Conservation (phyloP, 1,139 yeast genomes). For the Debaryomyces fabryi region DNA sequence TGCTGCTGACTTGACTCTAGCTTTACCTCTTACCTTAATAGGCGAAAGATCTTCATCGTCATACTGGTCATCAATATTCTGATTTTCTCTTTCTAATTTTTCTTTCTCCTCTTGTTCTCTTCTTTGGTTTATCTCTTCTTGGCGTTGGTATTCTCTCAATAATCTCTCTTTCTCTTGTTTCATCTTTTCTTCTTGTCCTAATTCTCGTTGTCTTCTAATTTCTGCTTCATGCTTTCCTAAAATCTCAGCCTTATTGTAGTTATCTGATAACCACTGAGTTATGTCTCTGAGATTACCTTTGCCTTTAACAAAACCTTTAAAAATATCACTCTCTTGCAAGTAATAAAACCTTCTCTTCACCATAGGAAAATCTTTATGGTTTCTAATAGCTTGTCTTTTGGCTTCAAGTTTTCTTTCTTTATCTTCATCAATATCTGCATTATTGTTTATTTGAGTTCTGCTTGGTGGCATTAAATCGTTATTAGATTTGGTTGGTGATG, state of each 20-base stretch:
- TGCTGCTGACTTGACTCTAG: constrained; percentile 27
- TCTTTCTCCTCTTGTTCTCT: constrained; percentile 10
- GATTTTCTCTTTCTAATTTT: not conserved
- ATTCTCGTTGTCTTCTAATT: constrained; percentile 18
- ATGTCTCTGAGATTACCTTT: constrained; percentile 60
- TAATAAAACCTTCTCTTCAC: constrained; percentile 51
- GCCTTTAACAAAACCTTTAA: constrained; percentile 63
- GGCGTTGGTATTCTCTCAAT: constrained; percentile 19
- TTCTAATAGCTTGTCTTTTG: constrained; percentile 42
- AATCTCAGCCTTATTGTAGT: constrained; percentile 34
- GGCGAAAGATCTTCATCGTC: constrained; percentile 39
- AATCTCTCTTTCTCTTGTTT: constrained; percentile 21
- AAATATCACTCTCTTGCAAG: constrained; percentile 52
- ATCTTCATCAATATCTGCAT: constrained; percentile 21
- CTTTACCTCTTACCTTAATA: constrained; percentile 36
- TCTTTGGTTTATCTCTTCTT: constrained; percentile 8
- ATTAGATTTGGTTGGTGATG: constrained; percentile 25
- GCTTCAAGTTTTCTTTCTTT: constrained; percentile 35
- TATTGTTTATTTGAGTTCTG: constrained; percentile 12
- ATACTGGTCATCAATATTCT: constrained; percentile 3
- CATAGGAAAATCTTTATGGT: constrained; percentile 50
- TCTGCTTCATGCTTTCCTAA: constrained; percentile 29
- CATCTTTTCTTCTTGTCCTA: constrained; percentile 17
- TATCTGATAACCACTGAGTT: constrained; percentile 49
- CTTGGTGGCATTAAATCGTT: constrained; percentile 17